These are phyloP conservation scores for Linum usitatissimum DNA, from an alignment of 345 rosid species.

Conservation along the genomic window DNA sequence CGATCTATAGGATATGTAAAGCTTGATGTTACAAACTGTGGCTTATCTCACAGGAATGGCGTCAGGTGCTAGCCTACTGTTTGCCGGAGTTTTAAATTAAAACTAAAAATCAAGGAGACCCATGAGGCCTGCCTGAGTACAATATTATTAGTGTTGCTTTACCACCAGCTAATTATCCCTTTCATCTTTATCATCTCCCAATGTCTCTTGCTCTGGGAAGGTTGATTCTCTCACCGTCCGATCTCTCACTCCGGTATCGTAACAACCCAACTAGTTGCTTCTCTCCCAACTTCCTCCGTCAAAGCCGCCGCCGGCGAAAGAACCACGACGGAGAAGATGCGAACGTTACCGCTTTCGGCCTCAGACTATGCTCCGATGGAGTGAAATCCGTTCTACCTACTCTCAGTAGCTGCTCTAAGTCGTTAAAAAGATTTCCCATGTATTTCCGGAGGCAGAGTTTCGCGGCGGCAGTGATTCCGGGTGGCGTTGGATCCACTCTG, in stretches of 20 bases:
- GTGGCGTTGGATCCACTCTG: not conserved
- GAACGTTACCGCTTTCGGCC: not conserved
- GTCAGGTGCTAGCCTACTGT: too few species aligned
- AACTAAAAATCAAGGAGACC: too few species aligned
- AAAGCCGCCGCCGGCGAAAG: not conserved
- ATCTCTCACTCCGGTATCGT: not conserved
- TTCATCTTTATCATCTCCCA: not conserved
- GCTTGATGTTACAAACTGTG: too few species aligned
- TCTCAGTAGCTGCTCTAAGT: not conserved
- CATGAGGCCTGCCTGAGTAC: too few species aligned
- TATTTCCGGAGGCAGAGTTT: not conserved
- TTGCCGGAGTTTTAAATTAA: too few species aligned
- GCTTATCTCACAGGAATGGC: too few species aligned
- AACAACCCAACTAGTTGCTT: not conserved
- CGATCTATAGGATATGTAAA: too few species aligned
- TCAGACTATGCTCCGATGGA: not conserved
- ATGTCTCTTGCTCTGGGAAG: not conserved
- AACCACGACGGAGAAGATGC: not conserved
- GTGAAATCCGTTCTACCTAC: not conserved
- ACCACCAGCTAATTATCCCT: not conserved
- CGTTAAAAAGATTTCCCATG: not conserved
- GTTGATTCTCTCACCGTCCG: not conserved
- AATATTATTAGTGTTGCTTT: not conserved
- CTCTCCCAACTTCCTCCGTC: not conserved
- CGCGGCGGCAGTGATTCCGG: not conserved